Evolutionary conservation across 1,284 basidiomycete genomes (phyloP).

Genomic region (Tylopilus orsonianus): DNA sequence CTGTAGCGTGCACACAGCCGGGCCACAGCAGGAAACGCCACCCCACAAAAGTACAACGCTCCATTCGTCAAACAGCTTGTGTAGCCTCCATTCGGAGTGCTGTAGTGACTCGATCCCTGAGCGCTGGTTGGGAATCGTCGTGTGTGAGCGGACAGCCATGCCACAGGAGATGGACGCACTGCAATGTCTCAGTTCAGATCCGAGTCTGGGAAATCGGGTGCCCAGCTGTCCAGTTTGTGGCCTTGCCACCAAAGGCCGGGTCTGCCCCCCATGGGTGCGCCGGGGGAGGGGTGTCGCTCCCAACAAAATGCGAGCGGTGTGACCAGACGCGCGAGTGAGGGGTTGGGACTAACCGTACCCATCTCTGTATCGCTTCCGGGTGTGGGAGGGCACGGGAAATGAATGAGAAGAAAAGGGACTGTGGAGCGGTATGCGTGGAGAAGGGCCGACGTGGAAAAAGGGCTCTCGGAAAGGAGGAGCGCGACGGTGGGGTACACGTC

Average conservation of each 20-base stretch:
- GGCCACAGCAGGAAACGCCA: too few species aligned
- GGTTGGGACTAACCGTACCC: constrained; percentile 24
- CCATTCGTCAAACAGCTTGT: too few species aligned
- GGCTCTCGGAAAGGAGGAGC: constrained; percentile 73
- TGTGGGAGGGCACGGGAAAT: constrained; percentile 54
- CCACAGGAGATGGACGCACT: too few species aligned
- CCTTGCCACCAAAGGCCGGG: constrained; percentile 53
- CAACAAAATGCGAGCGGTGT: constrained; percentile 52
- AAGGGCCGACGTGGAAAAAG: constrained; percentile 69
- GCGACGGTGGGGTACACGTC: constrained; percentile 53
- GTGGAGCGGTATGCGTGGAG: constrained; percentile 68
- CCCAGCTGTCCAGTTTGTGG: constrained; percentile 21
- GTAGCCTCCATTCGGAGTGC: too few species aligned
- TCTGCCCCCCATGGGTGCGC: constrained; percentile 31
- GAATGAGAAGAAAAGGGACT: constrained; percentile 74
- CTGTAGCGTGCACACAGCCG: too few species aligned
- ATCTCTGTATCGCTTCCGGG: background rate
- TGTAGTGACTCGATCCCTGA: too few species aligned
- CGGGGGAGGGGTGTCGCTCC: constrained; percentile 43
- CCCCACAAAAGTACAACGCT: too few species aligned
- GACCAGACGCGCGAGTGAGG: constrained; percentile 20
- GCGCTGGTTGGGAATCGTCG: too few species aligned
- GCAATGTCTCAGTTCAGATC: background rate
- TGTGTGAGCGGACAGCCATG: too few species aligned
- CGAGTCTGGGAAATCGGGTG: constrained; percentile 13